Percentiles rank a stretch among this genome's conserved stretches.
Conservation (phyloP, 306 rosid species). For the Hippophae tibetana region DNA sequence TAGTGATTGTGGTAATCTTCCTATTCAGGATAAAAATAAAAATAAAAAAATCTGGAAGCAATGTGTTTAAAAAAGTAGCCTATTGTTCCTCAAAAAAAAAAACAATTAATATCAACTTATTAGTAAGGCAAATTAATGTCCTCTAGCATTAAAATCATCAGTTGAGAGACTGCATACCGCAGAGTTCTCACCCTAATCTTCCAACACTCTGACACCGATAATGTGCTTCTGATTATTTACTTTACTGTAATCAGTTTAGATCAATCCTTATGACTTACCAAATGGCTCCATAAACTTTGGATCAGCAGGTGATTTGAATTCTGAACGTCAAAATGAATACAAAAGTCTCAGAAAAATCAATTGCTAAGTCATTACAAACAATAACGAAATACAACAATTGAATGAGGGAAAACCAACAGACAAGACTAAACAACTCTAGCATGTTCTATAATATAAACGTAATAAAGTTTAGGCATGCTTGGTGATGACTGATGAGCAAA, state of each 20-base stretch:
- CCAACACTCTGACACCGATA: no score
- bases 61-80: background rate
- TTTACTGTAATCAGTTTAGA: no score
- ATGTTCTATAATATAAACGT: no score
- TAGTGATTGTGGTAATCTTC: conserved; percentile 9
- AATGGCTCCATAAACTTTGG: conserved; percentile 91
- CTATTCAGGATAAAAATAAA: conserved; percentile 6
- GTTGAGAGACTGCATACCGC: no score
- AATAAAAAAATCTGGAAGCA: conserved; percentile 5
- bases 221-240: no score
- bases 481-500: no score
- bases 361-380: background rate
- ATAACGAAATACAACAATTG: background rate
- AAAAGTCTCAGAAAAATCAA: no score
- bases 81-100: background rate
- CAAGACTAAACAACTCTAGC: background rate
- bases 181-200: no score
- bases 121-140: no score
- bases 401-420: background rate
- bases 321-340: conserved; percentile 25
- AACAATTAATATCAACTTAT: no score
- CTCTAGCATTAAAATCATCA: no score
- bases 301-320: conserved; percentile 75
- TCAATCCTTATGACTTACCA: conserved; percentile 38
- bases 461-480: no score